Percentiles rank a stretch among this genome's conserved stretches.
phyloP scores from a whole-genome alignment of 164 flowering plant genomes.

The Vitis labrusca region DNA sequence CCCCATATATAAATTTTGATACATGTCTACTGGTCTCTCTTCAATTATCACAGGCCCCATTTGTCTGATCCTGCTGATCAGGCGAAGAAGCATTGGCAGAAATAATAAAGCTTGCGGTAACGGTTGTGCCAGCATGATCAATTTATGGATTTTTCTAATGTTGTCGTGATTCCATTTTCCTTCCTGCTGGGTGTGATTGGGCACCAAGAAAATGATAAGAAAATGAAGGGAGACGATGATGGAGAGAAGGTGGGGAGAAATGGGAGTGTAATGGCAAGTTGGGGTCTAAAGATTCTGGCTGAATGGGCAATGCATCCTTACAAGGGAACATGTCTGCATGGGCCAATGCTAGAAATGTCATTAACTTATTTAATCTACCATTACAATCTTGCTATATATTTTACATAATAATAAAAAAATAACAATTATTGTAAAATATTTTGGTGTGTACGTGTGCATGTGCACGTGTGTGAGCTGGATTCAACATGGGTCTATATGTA shows the following conservation, averaged over 20 bases:
- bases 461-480: too few species aligned
- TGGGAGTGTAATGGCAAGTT: conserved; percentile 9
- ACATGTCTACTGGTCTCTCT: conserved; percentile 23
- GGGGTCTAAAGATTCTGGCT: conserved; percentile 19
- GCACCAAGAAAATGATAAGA: background rate
- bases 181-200: background rate
- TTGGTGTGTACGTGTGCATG: too few species aligned
- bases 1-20: conserved; percentile 8
- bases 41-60: conserved; percentile 15
- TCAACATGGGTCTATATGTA: too few species aligned
- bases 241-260: conserved; percentile 14
- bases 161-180: background rate
- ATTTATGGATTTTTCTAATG: background rate
- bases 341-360: background rate
- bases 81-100: background rate
- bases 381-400: background rate
- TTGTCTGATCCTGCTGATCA: conserved; percentile 13
- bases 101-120: background rate
- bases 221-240: conserved; percentile 2
- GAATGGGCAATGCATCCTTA: conserved; percentile 9
- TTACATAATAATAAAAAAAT: too few species aligned
- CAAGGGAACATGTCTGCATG: conserved; percentile 16
- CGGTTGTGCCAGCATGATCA: background rate
- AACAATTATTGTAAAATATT: too few species aligned
- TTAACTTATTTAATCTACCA: background rate